Base-by-base conservation (phyloP, 306 rosid species). In the Datisca glomerata region DNA sequence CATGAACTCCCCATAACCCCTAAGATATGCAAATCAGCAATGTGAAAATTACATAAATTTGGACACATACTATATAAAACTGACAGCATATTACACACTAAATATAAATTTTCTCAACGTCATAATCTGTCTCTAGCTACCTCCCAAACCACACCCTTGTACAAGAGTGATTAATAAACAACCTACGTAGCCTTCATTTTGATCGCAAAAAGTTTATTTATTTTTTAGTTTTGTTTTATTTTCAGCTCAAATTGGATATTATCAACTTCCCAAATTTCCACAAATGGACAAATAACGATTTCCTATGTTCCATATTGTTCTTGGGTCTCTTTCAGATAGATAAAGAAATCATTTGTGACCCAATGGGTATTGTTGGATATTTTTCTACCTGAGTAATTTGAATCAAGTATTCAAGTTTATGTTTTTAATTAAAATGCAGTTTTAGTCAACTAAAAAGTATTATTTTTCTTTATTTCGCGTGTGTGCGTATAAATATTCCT, bases 101-200 rank as follows among this genome's bases (percentile, higher is more conserved):
- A 15, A 7, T 4, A 17, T 7, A 24, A 21, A 47, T 56, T 61
- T 60, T 49, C 18, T 20, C 10, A 12, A 34, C 53, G 76, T 75
- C 91, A 37, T 42, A 6, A 14, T 72, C 85, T 20, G 63, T 57
- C 71, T 59, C 63, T 35, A 43, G 22, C 60, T n/a, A n/a, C n/a
- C n/a, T n/a, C 57, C 61, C 53, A 59, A 59, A n/a, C n/a, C 59
- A 15, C 18, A 33, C 41, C 53, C 74, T 13, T 66, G 39, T 35
- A 40, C 61, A 56, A 62, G 65, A 49, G 79, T 83, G 94, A 83
- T 61, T 67, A 21, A 40, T 33, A 67, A 67, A 22, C 63, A 5
- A 17, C 58, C 49, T 59, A 83, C 94, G 91, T 78, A 72, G 91
- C 91, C 42, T 18, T 24, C 55, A 67, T 78, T 68, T 0, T 62